phyloP scores from a whole-genome alignment of 78 protist species.

The Guillardia theta region DNA sequence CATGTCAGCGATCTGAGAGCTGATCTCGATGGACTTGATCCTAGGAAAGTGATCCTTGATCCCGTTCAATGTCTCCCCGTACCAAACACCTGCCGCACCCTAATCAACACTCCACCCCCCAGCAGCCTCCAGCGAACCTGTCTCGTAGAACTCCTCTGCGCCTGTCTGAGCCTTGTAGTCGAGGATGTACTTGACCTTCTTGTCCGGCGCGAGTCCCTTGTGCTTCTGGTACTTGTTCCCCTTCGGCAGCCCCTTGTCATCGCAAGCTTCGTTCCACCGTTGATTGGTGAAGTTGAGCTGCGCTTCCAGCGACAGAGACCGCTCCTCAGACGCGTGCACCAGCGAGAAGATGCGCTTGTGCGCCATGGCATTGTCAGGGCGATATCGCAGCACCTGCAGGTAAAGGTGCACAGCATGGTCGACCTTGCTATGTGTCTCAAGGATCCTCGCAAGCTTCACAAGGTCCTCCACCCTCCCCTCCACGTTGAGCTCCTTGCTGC shows the following conservation, averaged over 20 bases:
- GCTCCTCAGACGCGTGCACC: background rate
- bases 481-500: background rate
- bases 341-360: background rate
- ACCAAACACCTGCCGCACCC: conserved; percentile 6
- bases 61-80: background rate
- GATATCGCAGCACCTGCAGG: background rate
- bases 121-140: no score
- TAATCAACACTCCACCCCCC: no score
- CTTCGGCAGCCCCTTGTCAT: background rate
- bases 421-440: background rate
- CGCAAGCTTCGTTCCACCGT: no score
- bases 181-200: background rate
- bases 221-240: background rate
- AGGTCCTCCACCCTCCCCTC: background rate
- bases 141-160: background rate
- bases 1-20: background rate
- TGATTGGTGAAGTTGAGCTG: background rate
- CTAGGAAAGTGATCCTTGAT: background rate
- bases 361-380: background rate
- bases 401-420: background rate
- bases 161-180: background rate
- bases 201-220: background rate
- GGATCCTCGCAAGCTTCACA: background rate
- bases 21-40: background rate
- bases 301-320: background rate